These are phyloP conservation scores for Mikania micrantha DNA, from an alignment of 129 eudicot species.

Conservation along the genomic window DNA sequence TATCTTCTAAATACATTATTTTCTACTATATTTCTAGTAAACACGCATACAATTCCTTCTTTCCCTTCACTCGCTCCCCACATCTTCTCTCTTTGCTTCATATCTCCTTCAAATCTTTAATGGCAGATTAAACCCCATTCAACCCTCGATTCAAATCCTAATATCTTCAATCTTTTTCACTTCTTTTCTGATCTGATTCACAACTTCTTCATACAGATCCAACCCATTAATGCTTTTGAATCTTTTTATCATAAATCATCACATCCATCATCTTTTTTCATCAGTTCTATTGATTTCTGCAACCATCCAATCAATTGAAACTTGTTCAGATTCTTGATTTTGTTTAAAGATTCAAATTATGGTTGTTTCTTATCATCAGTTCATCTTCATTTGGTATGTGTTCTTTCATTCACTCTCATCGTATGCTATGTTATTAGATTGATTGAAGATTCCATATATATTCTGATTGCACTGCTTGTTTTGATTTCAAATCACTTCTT, in stretches of 20 bases:
- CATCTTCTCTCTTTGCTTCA: conserved; percentile 29
- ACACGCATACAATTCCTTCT: conserved; percentile 25
- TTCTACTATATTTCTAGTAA: conserved; percentile 32
- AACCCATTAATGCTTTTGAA: conserved; percentile 11
- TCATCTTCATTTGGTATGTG: conserved; percentile 55
- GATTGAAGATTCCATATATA: conserved; percentile 13
- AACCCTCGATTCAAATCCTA: conserved; percentile 23
- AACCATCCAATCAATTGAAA: conserved; percentile 10
- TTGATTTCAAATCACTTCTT: background rate
- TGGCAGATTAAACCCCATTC: conserved; percentile 34
- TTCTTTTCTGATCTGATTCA: conserved; percentile 40
- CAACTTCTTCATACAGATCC: conserved; percentile 37
- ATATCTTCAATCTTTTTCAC: conserved; percentile 15
- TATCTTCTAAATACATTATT: conserved; percentile 14
- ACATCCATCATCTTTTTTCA: conserved; percentile 1
- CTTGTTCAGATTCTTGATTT: conserved; percentile 27
- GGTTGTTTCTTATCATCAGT: conserved; percentile 35
- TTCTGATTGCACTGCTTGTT: background rate
- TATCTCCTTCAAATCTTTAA: conserved; percentile 33
- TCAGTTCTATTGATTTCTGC: conserved; percentile 24
- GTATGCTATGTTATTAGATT: conserved; percentile 12
- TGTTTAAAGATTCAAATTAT: conserved; percentile 41
- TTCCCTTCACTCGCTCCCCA: conserved; percentile 24
- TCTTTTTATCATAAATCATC: background rate
- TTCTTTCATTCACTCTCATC: background rate